A percentile compares a stretch with the other conserved stretches of the same genome.
phyloP scores from a whole-genome alignment of 768 basidiomycete species.

The Mycena galopus region DNA sequence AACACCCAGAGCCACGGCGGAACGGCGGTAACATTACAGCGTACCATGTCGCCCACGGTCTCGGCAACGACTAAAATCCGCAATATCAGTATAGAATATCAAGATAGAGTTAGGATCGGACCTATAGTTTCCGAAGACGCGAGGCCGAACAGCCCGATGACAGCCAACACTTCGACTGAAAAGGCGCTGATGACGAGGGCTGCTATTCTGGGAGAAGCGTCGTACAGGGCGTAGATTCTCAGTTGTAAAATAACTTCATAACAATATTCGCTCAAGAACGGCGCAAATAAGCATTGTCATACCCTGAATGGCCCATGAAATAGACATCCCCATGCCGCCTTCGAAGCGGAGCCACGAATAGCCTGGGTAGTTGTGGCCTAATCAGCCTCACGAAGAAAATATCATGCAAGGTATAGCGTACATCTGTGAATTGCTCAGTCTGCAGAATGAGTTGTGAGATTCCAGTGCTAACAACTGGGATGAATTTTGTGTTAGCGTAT shows the following conservation, averaged over 20 bases:
- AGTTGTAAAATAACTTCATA: constrained; percentile 35
- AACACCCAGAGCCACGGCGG: constrained; percentile 29
- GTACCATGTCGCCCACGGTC: constrained; percentile 5
- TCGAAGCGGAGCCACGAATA: constrained; percentile 25
- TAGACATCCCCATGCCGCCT: constrained; percentile 22
- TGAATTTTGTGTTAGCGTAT: neutral
- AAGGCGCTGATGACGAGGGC: constrained; percentile 23
- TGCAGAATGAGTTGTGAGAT: neutral
- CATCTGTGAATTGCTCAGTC: neutral
- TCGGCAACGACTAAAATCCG: constrained; percentile 16
- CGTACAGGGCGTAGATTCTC: constrained; percentile 37
- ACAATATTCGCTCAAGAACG: neutral
- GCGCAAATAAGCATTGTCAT: neutral
- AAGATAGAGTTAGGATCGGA: neutral
- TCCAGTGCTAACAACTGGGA: constrained; percentile 8
- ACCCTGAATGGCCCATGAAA: constrained; percentile 23
- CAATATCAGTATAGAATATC: neutral
- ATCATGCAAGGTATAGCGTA: neutral
- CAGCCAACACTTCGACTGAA: constrained; percentile 17
- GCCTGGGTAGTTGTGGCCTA: constrained; percentile 11
- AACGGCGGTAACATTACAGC: constrained; percentile 16
- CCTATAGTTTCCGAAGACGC: neutral
- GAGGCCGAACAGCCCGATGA: constrained; percentile 21
- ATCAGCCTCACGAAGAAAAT: too few species aligned
- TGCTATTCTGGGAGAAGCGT: constrained; percentile 27